phyloP scores from a whole-genome alignment of 2,329 filamentous ascomycete species.

The Leptographium galeiforme region DNA sequence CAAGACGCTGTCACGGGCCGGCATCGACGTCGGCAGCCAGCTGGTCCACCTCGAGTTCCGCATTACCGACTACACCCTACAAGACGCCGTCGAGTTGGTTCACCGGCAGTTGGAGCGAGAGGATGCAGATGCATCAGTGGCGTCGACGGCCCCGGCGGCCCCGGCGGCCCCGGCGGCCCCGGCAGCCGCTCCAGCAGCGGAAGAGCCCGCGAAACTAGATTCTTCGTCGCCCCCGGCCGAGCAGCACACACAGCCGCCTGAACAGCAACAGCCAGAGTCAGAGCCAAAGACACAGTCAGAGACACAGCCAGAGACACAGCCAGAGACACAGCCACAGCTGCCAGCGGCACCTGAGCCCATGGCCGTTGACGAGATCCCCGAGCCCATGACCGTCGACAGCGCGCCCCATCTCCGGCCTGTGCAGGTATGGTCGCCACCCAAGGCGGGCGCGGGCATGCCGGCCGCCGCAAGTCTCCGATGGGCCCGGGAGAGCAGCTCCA shows the following conservation, averaged over 20 bases:
- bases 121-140: constrained; percentile 38
- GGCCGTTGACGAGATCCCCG: too few relatives aligned
- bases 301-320: too few relatives aligned
- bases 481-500: constrained; percentile 26
- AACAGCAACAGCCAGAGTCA: too few relatives aligned
- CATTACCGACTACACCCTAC: constrained; percentile 62
- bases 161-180: background rate
- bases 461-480: constrained; percentile 42
- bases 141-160: background rate
- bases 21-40: constrained; percentile 72
- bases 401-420: constrained; percentile 35
- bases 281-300: too few relatives aligned
- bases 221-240: background rate
- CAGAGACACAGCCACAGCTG: too few relatives aligned
- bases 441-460: constrained; percentile 47
- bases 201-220: background rate
- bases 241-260: too few relatives aligned
- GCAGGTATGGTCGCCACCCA: constrained; percentile 66
- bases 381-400: background rate
- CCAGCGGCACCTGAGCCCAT: too few relatives aligned
- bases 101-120: constrained; percentile 35
- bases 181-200: background rate
- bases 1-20: constrained; percentile 76
- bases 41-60: constrained; percentile 67
- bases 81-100: constrained; percentile 76